phyloP scores from a whole-genome alignment of 768 basidiomycete genomes.

The Kwoniella pini region DNA sequence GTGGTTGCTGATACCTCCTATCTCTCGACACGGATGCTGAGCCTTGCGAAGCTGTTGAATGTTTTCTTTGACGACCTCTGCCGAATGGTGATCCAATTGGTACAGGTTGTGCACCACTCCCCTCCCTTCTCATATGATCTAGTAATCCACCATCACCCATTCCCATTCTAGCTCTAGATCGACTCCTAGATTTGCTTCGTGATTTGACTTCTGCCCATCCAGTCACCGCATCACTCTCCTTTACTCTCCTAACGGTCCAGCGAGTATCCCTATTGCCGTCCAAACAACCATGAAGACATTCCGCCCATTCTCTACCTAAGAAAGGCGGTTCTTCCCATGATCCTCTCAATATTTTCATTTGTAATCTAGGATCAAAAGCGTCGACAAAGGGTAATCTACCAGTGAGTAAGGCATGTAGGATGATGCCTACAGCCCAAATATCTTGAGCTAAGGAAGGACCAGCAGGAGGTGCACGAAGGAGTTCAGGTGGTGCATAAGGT shows the following conservation, averaged over 20 bases:
- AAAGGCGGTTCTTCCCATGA: constrained; percentile 56
- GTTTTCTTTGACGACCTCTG: constrained; percentile 2
- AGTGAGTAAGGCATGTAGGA: constrained; percentile 80
- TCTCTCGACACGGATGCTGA: constrained; percentile 3
- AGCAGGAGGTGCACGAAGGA: constrained; percentile 63
- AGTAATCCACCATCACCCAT: constrained; percentile 5
- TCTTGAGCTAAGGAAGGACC: constrained; percentile 71
- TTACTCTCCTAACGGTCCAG: constrained; percentile 80
- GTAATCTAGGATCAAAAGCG: constrained; percentile 83
- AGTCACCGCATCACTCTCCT: constrained; percentile 59
- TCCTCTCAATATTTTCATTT: constrained; percentile 89
- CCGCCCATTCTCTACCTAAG: constrained; percentile 53
- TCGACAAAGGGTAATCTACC: constrained; percentile 86
- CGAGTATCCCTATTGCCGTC: constrained; percentile 64
- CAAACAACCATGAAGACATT: constrained; percentile 76
- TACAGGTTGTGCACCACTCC: constrained; percentile 14
- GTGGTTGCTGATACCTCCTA: constrained; percentile 1
- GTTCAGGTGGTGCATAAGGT: constrained; percentile 87
- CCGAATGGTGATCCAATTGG: constrained; percentile 19
- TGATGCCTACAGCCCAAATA: constrained; percentile 91
- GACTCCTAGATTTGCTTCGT: constrained; percentile 35
- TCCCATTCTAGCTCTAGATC: constrained; percentile 25
- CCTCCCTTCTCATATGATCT: constrained; percentile 10
- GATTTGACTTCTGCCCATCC: constrained; percentile 47
- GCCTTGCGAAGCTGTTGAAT: constrained; percentile 4